Conservation (phyloP, 257 asterid species). For the Gentiana straminea region DNA sequence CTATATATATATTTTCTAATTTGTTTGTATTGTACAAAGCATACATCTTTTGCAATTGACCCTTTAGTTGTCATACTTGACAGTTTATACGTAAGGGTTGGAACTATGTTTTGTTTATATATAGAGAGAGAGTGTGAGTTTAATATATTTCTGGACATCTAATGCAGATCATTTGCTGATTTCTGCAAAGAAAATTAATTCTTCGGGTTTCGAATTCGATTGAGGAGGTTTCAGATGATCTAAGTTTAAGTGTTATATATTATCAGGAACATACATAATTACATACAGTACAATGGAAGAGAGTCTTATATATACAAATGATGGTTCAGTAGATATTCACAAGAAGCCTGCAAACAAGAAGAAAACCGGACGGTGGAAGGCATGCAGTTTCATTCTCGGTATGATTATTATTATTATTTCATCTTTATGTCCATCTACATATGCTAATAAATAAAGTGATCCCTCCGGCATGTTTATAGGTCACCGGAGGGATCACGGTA, state of each 20-base stretch:
- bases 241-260: too few relatives aligned
- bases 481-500: too few relatives aligned
- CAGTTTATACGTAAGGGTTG: not conserved
- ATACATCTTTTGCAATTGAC: not conserved
- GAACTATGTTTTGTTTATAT: not conserved
- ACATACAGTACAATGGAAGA: slow-evolving; percentile 19
- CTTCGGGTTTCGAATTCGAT: not conserved
- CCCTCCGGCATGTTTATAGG: too few relatives aligned
- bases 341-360: slow-evolving; percentile 48
- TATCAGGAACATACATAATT: not conserved
- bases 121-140: not conserved
- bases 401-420: not conserved
- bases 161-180: not conserved
- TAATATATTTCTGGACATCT: slow-evolving; percentile 2
- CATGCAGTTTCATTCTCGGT: slow-evolving; percentile 72
- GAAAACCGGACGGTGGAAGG: slow-evolving; percentile 74
- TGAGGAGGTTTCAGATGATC: not conserved
- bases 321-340: slow-evolving; percentile 47
- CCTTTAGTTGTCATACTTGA: not conserved
- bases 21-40: too few relatives aligned
- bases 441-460: not conserved
- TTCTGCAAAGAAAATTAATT: not conserved
- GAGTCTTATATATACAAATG: slow-evolving; percentile 31
- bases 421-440: not conserved
- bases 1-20: too few relatives aligned